Evolutionary conservation across 129 eudicot genomes (phyloP).

Genomic region (Saussurea involucrata): DNA sequence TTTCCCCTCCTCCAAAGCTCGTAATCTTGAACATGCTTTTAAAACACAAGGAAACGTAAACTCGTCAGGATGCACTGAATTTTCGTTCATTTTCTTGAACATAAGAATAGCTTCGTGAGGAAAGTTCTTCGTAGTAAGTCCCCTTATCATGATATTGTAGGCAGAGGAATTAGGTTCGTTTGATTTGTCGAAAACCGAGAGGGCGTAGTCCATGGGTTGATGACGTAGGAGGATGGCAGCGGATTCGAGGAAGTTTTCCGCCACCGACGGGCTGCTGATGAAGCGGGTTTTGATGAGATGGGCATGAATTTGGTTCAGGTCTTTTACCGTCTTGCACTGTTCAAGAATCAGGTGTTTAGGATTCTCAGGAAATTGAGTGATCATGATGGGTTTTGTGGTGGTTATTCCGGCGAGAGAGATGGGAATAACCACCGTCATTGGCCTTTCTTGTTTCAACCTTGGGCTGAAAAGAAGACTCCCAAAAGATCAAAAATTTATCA

Average conservation of each 20-base stretch:
- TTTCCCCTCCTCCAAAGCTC: constrained; percentile 39
- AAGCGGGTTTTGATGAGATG: constrained; percentile 47
- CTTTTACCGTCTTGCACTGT: constrained; percentile 41
- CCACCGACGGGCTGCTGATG: constrained; percentile 29
- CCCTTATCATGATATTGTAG: constrained; percentile 45
- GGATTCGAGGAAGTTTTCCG: constrained; percentile 46
- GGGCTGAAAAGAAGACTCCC: not conserved
- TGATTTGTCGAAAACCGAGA: constrained; percentile 31
- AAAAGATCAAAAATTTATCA: not conserved
- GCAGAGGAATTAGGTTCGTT: constrained; percentile 25
- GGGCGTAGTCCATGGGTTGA: constrained; percentile 37
- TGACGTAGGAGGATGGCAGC: constrained; percentile 42
- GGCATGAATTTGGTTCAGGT: constrained; percentile 49
- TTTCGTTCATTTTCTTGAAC: constrained; percentile 35
- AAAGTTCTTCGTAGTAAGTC: constrained; percentile 16
- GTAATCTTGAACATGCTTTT: constrained; percentile 45
- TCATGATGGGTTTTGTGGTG: constrained; percentile 25
- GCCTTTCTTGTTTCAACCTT: not conserved
- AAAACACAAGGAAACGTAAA: constrained; percentile 43
- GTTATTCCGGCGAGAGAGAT: constrained; percentile 31
- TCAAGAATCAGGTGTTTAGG: constrained; percentile 44
- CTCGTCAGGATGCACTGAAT: constrained; percentile 29
- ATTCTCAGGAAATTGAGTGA: constrained; percentile 32
- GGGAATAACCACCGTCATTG: constrained; percentile 23
- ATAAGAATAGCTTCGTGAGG: constrained; percentile 4